Conservation (phyloP, 768 basidiomycete genomes). For the Pleurotus ostreatus region DNA sequence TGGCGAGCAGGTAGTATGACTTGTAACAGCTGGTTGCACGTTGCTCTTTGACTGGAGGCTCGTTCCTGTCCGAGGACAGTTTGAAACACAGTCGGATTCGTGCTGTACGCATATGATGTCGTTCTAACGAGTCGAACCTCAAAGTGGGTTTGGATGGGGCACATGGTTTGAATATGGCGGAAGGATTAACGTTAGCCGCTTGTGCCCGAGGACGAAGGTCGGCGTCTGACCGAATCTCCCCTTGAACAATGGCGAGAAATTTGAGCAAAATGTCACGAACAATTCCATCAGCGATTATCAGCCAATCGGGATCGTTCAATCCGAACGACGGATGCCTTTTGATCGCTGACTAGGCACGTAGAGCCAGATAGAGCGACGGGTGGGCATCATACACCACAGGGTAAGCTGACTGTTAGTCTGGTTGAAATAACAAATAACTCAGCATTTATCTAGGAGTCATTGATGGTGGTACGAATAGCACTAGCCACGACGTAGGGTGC, state of each 20-base stretch:
- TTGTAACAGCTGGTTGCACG: neutral
- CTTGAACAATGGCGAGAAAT: neutral
- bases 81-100: too few species aligned
- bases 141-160: too few species aligned
- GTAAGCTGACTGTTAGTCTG: neutral
- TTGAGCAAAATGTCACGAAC: slow-evolving; percentile 9
- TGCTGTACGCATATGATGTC: too few species aligned
- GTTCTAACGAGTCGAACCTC: too few species aligned
- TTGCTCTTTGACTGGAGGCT: slow-evolving; percentile 1
- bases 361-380: too few species aligned
- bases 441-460: neutral
- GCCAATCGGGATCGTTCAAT: neutral
- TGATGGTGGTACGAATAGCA: neutral
- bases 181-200: too few species aligned
- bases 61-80: neutral
- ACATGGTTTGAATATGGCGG: too few species aligned
- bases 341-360: too few species aligned
- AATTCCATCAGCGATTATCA: neutral
- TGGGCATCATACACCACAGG: too few species aligned
- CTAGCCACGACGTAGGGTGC: neutral
- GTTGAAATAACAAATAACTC: neutral
- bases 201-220: too few species aligned
- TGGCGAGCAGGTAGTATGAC: too few species aligned
- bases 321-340: neutral
- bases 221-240: neutral